Evolutionary conservation across 2,329 filamentous ascomycete species (phyloP), one percentile per base, ranked within the genome.

Genomic region (Trichoderma polysporum): DNA sequence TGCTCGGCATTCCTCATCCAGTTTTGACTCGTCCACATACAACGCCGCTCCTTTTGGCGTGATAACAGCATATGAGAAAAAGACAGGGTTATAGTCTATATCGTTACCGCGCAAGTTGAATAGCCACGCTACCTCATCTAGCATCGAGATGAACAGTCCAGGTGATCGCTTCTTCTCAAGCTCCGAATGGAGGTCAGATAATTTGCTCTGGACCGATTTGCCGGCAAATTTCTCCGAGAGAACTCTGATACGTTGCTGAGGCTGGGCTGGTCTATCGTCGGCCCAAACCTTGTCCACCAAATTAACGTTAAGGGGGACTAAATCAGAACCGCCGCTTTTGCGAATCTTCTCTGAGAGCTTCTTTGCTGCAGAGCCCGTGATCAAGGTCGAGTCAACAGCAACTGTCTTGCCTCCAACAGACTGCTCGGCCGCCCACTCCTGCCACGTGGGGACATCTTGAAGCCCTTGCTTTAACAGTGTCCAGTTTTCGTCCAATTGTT

Each of bases 81-180:
- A 98, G 58, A 99, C 95, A 0, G 95, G 95, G 76, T 99, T 99
- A 82, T 95, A 99, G 0, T 93, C 92, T 71, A 99, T 98, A 76
- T 98, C 95, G 77, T 86, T 95, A 73, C 95, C 95, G 72, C 95
- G 89, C 57, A 99, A 82, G 79, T 99, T 99, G 83, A 97, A 97
- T n/a, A 99, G 85, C 95, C 95, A 99, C 12, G 95, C 95, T 73
- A 97, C 88, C 79, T 99, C 95, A 74, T 99, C 95, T 50, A 99
- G 87, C 89, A 96, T 94, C 6, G 94, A 97, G 53, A 98, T 88
- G 57, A 98, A 88, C 72, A 98, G 93, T 1, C 92, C 94, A 19
- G 90, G 86, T 6, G 89, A 90, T 76, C 95, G 95, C 81, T 92
- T 96, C 83, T 95, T 97, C 69, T 92, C 89, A 17, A 99, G 82